A percentile compares a stretch with the other conserved stretches of the same genome.
Evolutionary conservation across 495 filamentous ascomycete species (phyloP).

Genomic region (Penicillium verhagenii): DNA sequence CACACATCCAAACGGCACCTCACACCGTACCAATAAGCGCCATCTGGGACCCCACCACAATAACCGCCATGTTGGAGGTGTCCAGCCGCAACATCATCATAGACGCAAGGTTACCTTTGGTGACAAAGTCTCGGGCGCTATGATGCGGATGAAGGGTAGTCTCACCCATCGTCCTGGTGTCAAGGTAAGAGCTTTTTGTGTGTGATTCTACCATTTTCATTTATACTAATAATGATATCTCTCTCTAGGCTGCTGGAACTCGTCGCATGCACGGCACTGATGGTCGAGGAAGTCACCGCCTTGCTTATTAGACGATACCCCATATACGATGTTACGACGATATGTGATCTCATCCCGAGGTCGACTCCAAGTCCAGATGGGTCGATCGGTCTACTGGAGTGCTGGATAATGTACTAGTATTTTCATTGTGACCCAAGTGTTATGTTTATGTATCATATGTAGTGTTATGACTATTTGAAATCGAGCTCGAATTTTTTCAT

Average conservation of each 20-base stretch:
- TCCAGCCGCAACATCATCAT: constrained; percentile 56
- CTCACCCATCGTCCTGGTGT: constrained; percentile 60
- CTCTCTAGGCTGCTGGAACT: constrained; percentile 67
- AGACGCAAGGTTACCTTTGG: constrained; percentile 56
- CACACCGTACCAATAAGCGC: constrained; percentile 7
- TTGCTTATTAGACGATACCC: constrained; percentile 12
- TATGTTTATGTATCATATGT: not conserved
- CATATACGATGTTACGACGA: not conserved
- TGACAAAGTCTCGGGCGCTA: constrained; percentile 68
- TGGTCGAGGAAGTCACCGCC: constrained; percentile 51
- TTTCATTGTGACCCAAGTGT: not conserved
- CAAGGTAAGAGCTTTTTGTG: constrained; percentile 63
- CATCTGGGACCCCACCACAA: constrained; percentile 17
- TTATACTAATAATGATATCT: constrained; percentile 12
- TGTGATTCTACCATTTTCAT: no score
- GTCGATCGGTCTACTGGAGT: no score
- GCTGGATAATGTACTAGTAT: not conserved
- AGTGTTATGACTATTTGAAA: no score
- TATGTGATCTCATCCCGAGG: no score
- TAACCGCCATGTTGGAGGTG: no score
- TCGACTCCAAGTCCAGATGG: no score
- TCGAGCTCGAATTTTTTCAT: no score
- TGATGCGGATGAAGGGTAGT: constrained; percentile 63
- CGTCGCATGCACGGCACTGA: constrained; percentile 71
- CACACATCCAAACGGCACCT: constrained; percentile 15